These are phyloP conservation scores for Sherardia arvensis DNA, from an alignment of 257 asterid genomes.

Conservation along the genomic window DNA sequence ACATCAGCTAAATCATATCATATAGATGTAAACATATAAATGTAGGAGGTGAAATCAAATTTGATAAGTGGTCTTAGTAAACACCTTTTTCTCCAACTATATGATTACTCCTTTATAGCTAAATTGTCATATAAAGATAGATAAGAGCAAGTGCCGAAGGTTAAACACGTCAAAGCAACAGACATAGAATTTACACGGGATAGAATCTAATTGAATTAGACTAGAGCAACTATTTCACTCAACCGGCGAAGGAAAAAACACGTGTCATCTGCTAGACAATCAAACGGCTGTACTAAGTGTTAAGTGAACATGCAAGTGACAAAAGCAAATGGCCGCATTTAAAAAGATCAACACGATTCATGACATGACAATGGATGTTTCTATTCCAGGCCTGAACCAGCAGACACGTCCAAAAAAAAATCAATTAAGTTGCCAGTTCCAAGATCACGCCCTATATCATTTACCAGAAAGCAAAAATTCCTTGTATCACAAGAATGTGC, in stretches of 20 bases:
- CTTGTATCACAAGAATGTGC: too few species aligned
- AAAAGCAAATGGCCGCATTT: neutral
- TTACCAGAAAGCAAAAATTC: too few species aligned
- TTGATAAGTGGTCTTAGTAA: neutral
- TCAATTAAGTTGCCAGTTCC: neutral
- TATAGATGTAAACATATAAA: neutral
- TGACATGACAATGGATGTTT: too few species aligned
- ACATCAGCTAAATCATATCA: neutral
- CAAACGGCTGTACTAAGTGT: neutral
- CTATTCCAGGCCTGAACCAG: neutral
- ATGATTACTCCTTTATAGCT: neutral
- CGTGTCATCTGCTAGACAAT: too few species aligned
- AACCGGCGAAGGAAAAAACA: too few species aligned
- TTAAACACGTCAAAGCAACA: neutral
- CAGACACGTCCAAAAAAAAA: neutral
- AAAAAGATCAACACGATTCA: neutral
- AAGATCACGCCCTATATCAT: neutral
- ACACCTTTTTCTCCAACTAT: neutral
- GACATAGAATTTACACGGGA: neutral
- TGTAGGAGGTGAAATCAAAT: neutral
- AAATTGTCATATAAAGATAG: neutral
- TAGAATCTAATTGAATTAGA: neutral
- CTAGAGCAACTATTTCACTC: neutral
- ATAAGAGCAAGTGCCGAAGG: neutral
- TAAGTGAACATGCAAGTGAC: neutral